phyloP scores from a whole-genome alignment of 495 filamentous ascomycete genomes.

The Aspergillus kassunensis region DNA sequence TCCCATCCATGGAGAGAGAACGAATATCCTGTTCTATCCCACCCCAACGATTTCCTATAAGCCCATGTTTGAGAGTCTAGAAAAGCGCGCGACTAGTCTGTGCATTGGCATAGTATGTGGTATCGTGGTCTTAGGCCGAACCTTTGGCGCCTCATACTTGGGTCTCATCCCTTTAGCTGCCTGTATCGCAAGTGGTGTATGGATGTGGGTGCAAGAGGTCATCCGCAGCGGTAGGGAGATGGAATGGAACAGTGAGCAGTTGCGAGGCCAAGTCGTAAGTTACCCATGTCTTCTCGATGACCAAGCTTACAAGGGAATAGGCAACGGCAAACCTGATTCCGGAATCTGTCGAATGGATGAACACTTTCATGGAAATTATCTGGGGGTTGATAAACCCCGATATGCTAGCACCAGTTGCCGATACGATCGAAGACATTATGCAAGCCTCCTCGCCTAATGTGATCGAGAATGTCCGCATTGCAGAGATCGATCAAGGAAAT shows the following conservation, averaged over 20 bases:
- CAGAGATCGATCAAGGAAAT: slow-evolving; percentile 88
- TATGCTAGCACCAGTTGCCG: slow-evolving; percentile 74
- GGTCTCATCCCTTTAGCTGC: slow-evolving; percentile 68
- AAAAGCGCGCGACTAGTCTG: slow-evolving; percentile 63
- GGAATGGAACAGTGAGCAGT: slow-evolving; percentile 86
- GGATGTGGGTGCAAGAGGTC: slow-evolving; percentile 84
- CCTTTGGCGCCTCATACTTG: slow-evolving; percentile 72
- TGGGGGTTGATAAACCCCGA: slow-evolving; percentile 93
- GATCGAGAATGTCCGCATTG: slow-evolving; percentile 92
- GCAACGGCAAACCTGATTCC: slow-evolving; percentile 82
- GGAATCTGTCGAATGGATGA: slow-evolving; percentile 94
- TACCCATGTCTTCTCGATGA: background rate
- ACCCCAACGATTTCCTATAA: slow-evolving; percentile 83
- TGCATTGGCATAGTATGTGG: slow-evolving; percentile 64
- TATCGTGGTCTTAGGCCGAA: slow-evolving; percentile 72
- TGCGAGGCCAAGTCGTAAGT: slow-evolving; percentile 73
- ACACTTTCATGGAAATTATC: slow-evolving; percentile 71
- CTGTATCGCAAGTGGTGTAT: slow-evolving; percentile 71
- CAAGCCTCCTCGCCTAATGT: slow-evolving; percentile 85
- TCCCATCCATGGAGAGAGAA: slow-evolving; percentile 92
- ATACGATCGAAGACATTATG: slow-evolving; percentile 89
- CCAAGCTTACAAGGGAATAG: slow-evolving; percentile 20
- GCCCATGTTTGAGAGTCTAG: slow-evolving; percentile 75
- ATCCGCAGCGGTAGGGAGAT: slow-evolving; percentile 73
- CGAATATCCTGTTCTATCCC: slow-evolving; percentile 92